phyloP scores from a whole-genome alignment of 371 early-diverging fungal genomes.

The Dipsacomyces acuminosporus region DNA sequence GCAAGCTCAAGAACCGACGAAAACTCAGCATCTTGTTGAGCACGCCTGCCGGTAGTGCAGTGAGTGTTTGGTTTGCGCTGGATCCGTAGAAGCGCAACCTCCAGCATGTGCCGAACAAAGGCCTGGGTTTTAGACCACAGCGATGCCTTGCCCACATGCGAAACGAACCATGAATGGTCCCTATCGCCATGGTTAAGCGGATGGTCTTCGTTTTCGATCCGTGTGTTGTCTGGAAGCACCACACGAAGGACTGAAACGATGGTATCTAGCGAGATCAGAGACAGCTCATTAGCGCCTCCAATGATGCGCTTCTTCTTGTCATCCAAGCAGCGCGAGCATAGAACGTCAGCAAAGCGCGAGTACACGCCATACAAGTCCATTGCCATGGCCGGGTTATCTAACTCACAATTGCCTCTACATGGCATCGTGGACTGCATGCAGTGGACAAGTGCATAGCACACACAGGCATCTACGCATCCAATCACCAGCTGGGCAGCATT shows the following conservation, averaged over 20 bases:
- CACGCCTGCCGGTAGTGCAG: not conserved
- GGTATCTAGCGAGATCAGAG: constrained; percentile 15
- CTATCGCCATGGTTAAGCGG: constrained; percentile 3
- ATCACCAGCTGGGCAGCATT: constrained; percentile 23
- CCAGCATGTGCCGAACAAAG: constrained; percentile 25
- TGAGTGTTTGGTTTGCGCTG: constrained; percentile 1
- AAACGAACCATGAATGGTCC: constrained; percentile 6
- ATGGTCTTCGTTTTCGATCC: constrained; percentile 1
- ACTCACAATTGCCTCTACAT: not conserved
- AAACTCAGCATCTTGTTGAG: not conserved
- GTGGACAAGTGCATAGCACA: constrained; percentile 15
- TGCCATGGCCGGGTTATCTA: constrained; percentile 9
- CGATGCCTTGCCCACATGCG: not conserved
- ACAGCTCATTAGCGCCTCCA: constrained; percentile 8
- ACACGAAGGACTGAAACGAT: constrained; percentile 4
- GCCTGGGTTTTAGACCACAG: constrained; percentile 20
- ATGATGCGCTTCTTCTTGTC: constrained; percentile 18
- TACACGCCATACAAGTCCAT: constrained; percentile 24
- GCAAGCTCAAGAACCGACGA: constrained; percentile 12
- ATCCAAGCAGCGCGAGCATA: constrained; percentile 27
- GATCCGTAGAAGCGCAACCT: constrained; percentile 15
- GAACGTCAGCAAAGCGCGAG: constrained; percentile 20
- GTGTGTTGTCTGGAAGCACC: constrained; percentile 18
- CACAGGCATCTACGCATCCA: constrained; percentile 26
- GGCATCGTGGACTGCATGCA: not conserved